These are phyloP conservation scores for Chondrus crispus DNA, from an alignment of 23 red algal genomes.

Conservation along the genomic window DNA sequence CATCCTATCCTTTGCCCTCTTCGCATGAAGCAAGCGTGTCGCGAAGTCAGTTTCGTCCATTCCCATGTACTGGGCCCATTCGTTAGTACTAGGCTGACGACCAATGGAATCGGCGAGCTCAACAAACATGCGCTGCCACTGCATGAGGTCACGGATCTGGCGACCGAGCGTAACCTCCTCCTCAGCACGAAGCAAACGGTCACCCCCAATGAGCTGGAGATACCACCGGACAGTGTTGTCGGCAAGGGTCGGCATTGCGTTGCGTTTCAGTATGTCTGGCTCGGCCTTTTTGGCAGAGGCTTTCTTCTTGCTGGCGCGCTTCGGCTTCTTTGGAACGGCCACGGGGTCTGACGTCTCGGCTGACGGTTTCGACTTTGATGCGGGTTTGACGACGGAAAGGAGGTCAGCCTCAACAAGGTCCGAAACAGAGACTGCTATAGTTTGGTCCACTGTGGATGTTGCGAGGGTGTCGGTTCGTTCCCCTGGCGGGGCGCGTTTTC, in stretches of 20 bases:
- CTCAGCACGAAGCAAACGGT: slow-evolving; percentile 40
- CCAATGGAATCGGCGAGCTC: slow-evolving; percentile 9
- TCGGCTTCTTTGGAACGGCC: background rate
- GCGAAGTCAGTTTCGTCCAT: slow-evolving; percentile 5
- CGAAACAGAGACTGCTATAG: too few relatives aligned
- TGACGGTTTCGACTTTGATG: too few relatives aligned
- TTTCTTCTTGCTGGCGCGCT: background rate
- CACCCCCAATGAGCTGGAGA: slow-evolving; percentile 48
- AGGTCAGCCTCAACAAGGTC: too few relatives aligned
- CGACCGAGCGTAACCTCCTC: slow-evolving; percentile 48
- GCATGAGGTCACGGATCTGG: slow-evolving; percentile 3
- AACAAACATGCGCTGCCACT: slow-evolving; percentile 14
- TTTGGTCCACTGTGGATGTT: too few relatives aligned
- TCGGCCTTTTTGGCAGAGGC: background rate
- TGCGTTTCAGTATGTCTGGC: too few relatives aligned
- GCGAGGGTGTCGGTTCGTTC: too few relatives aligned
- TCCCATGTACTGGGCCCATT: slow-evolving; percentile 28
- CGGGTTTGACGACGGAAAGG: too few relatives aligned
- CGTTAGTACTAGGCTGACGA: background rate
- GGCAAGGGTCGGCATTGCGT: too few relatives aligned
- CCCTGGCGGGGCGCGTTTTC: too few relatives aligned
- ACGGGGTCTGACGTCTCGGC: too few relatives aligned
- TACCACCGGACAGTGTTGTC: slow-evolving; percentile 67
- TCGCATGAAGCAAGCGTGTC: background rate
- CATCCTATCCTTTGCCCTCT: slow-evolving; percentile 63